A percentile compares a stretch with the other conserved stretches of the same genome.
Evolutionary conservation across 495 filamentous ascomycete species (phyloP).

Genomic region (Collariella sp.): DNA sequence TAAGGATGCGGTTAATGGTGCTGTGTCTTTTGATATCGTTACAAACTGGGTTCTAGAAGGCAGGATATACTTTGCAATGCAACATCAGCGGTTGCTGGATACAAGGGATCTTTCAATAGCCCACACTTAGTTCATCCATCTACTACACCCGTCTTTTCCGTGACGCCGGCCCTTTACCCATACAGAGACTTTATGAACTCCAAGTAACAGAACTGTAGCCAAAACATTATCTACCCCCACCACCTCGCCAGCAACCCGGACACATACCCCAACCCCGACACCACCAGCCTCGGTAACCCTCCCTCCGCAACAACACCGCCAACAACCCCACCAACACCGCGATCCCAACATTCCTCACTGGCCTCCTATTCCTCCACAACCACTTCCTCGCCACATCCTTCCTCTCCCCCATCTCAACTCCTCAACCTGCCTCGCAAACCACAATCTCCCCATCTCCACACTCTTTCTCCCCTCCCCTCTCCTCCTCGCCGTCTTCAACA

Average conservation of each 20-base stretch:
- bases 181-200: not conserved
- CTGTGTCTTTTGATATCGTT: not conserved
- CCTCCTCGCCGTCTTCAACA: conserved; percentile 70
- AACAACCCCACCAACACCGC: conserved; percentile 55
- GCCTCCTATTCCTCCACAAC: conserved; percentile 52
- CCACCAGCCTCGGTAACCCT: conserved; percentile 11
- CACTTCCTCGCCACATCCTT: conserved; percentile 43
- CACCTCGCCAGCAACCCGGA: conserved; percentile 13
- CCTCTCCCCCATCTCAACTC: conserved; percentile 56
- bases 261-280: conserved; percentile 17
- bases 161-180: not conserved
- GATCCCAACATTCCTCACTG: conserved; percentile 48
- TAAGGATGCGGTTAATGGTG: not conserved
- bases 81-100: too few relatives aligned
- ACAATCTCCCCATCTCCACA: conserved; percentile 5
- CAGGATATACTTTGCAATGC: too few relatives aligned
- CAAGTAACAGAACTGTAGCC: not conserved
- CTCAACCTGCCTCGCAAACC: conserved; percentile 59
- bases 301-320: conserved; percentile 34
- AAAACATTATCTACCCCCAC: conserved; percentile 7
- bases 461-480: conserved; percentile 2
- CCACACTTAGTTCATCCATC: too few relatives aligned
- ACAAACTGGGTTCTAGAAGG: too few relatives aligned
- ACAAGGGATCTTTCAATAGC: too few relatives aligned
- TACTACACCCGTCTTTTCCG: not conserved